Conservation (phyloP, 2,329 filamentous ascomycete species). For the Fusarium ramigenum region DNA sequence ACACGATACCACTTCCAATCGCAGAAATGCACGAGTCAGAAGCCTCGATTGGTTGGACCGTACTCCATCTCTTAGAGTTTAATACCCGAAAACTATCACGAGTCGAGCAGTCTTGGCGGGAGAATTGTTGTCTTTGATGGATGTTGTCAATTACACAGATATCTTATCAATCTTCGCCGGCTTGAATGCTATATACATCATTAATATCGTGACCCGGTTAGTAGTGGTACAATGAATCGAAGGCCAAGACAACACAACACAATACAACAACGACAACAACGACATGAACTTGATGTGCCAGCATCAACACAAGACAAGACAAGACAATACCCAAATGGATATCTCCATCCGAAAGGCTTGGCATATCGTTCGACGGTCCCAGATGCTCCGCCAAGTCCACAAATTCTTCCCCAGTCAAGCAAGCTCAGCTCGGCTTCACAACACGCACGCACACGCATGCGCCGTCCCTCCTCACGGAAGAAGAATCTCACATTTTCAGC, state of each 20-base stretch:
- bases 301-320: background rate
- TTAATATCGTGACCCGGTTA: slow-evolving; percentile 25
- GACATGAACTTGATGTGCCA: slow-evolving; percentile 7
- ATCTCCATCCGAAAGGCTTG: background rate
- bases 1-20: background rate
- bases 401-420: slow-evolving; percentile 18
- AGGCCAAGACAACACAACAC: background rate
- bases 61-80: background rate
- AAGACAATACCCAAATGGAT: background rate
- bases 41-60: background rate
- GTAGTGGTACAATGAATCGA: slow-evolving; percentile 19
- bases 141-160: background rate
- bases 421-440: slow-evolving; percentile 3
- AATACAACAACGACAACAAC: background rate
- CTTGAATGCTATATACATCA: slow-evolving; percentile 9
- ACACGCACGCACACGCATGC: background rate
- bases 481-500: slow-evolving; percentile 40
- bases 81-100: background rate
- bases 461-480: background rate
- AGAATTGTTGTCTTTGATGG: background rate
- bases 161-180: background rate
- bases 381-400: slow-evolving; percentile 27
- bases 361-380: slow-evolving; percentile 4
- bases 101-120: background rate
- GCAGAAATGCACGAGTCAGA: background rate